These are phyloP conservation scores for Mortierella alpina DNA, from an alignment of 192 early-diverging fungal genomes.

Conservation along the genomic window DNA sequence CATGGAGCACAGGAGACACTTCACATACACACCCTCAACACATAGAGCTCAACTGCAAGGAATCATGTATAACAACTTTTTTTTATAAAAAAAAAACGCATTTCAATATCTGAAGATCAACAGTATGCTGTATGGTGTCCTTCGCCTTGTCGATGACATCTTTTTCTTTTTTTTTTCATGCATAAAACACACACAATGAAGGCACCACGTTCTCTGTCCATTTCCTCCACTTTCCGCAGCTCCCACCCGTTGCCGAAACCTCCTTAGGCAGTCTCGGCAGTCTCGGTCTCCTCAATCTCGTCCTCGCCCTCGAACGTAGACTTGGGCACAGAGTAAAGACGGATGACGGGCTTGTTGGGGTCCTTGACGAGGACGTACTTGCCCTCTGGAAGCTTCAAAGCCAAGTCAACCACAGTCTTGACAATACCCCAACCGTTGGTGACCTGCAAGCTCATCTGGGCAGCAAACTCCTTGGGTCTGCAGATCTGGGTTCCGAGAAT, in stretches of 20 bases:
- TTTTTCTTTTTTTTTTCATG: neutral
- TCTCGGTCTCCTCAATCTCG: constrained; percentile 48
- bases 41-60: too few species aligned
- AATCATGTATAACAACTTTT: too few species aligned
- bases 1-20: too few species aligned
- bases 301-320: constrained; percentile 72
- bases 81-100: too few species aligned
- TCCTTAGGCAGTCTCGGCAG: constrained; percentile 57
- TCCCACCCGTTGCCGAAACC: neutral
- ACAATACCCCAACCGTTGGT: constrained; percentile 96
- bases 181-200: too few species aligned
- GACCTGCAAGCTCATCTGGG: constrained; percentile 87
- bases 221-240: too few species aligned
- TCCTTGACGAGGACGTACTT: constrained; percentile 96
- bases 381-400: constrained; percentile 88
- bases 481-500: constrained; percentile 87
- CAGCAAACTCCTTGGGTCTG: constrained; percentile 90
- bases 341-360: constrained; percentile 92
- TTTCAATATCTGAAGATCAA: neutral
- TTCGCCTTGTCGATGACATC: too few species aligned
- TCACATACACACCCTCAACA: too few species aligned
- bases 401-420: constrained; percentile 92
- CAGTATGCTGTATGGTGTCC: neutral
- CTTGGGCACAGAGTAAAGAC: constrained; percentile 82
- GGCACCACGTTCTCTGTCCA: too few species aligned